A percentile compares a stretch with the other conserved stretches of the same genome.
Conservation (phyloP, 257 asterid genomes). For the Ajuga chamaepitys region DNA sequence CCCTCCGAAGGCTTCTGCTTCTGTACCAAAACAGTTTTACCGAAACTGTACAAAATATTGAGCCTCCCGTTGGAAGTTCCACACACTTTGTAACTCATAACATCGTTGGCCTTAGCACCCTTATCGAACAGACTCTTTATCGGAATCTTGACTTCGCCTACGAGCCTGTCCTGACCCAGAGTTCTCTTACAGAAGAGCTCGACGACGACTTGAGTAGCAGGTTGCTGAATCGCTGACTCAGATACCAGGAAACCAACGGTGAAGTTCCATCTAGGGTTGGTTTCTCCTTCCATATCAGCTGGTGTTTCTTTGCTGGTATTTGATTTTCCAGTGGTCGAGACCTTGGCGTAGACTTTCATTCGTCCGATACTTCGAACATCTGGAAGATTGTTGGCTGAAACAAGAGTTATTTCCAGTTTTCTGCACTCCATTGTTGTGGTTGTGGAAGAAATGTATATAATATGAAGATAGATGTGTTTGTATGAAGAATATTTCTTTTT, state of each 20-base stretch:
- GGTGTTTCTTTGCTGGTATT: background rate
- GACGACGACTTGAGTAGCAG: background rate
- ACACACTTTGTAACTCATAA: background rate
- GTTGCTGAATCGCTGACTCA: background rate
- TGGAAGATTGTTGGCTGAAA: background rate
- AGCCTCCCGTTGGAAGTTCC: slow-evolving; percentile 8
- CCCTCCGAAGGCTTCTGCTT: slow-evolving; percentile 2
- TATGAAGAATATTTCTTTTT: too few relatives aligned
- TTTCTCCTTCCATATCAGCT: background rate
- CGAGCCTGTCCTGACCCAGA: background rate
- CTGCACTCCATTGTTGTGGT: background rate
- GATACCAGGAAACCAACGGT: background rate
- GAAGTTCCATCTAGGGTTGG: slow-evolving; percentile 23
- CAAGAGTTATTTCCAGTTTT: background rate
- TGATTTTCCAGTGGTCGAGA: background rate
- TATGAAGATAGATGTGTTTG: too few relatives aligned
- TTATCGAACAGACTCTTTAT: slow-evolving; percentile 20
- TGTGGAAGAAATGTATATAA: too few relatives aligned
- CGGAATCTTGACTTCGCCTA: slow-evolving; percentile 21
- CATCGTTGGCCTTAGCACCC: background rate
- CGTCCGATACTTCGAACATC: background rate
- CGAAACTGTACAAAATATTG: slow-evolving; percentile 12
- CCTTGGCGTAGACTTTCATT: background rate
- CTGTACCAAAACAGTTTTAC: background rate
- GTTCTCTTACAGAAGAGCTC: slow-evolving; percentile 13